Evolutionary conservation across 2,329 filamentous ascomycete genomes (phyloP).

Genomic region (Teratosphaeria gauchensis): DNA sequence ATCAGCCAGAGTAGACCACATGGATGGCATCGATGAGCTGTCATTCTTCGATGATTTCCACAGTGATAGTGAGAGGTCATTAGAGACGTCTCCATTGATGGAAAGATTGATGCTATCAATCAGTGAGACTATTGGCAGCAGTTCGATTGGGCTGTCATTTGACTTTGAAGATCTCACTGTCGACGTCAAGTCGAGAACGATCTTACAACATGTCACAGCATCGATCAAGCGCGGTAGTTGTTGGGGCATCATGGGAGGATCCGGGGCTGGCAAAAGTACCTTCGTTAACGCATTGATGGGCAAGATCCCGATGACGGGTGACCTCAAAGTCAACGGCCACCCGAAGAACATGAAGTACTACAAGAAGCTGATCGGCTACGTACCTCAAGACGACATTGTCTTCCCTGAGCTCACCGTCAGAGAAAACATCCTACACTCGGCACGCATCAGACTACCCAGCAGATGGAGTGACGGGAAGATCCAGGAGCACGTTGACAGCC

Average conservation of each 20-base stretch:
- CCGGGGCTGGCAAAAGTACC: conserved; percentile 50
- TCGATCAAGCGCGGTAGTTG: conserved; percentile 45
- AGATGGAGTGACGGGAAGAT: conserved; percentile 44
- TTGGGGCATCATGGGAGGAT: conserved; percentile 52
- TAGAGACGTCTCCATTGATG: conserved; percentile 31
- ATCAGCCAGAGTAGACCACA: conserved; percentile 17
- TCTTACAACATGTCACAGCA: conserved; percentile 46
- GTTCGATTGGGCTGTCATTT: conserved; percentile 45
- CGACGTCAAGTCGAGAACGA: conserved; percentile 24
- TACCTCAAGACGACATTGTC: conserved; percentile 53
- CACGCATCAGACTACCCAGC: conserved; percentile 43
- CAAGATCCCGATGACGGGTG: conserved; percentile 42
- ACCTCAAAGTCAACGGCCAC: conserved; percentile 45
- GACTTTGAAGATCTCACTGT: conserved; percentile 39
- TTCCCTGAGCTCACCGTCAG: conserved; percentile 51
- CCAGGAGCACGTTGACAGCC: conserved; percentile 44
- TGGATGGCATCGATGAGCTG: conserved; percentile 21
- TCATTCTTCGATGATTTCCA: conserved; percentile 20
- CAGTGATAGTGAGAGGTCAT: conserved; percentile 7
- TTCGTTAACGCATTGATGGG: conserved; percentile 55
- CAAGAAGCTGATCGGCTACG: conserved; percentile 53
- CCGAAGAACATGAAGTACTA: conserved; percentile 37
- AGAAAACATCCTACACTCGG: conserved; percentile 54
- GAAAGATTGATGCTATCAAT: conserved; percentile 45
- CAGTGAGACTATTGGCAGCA: conserved; percentile 41